These are phyloP conservation scores for Inga oerstediana DNA, from an alignment of 306 rosid genomes.

Conservation along the genomic window DNA sequence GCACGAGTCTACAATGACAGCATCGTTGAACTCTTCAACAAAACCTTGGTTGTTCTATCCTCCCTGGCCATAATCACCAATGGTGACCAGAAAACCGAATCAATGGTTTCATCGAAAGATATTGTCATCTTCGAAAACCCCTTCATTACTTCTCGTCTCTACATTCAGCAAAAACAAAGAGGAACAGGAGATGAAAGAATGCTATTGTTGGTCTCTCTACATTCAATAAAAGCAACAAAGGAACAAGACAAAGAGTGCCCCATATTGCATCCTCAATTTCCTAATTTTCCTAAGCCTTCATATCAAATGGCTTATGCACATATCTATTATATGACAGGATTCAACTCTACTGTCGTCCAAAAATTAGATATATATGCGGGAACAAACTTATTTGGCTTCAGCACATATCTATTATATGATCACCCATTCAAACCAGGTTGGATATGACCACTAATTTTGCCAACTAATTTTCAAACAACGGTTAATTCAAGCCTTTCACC, in stretches of 20 bases:
- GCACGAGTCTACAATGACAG: no score
- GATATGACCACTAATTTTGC: constrained; percentile 30
- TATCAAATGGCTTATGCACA: no score
- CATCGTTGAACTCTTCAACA: no score
- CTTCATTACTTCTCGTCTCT: not conserved
- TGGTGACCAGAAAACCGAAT: no score
- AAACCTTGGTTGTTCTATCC: no score
- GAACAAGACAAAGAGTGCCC: no score
- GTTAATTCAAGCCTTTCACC: no score
- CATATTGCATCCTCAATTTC: no score
- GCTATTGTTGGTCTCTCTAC: not conserved
- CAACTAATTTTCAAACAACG: constrained; percentile 43
- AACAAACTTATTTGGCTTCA: constrained; percentile 40
- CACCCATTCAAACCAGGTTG: constrained; percentile 37
- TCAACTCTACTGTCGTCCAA: constrained; percentile 57
- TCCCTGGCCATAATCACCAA: no score
- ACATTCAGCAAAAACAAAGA: not conserved
- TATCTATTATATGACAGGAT: constrained; percentile 39
- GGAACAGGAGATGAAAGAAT: not conserved
- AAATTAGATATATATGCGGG: constrained; percentile 55
- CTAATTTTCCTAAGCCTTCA: no score
- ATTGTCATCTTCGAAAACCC: constrained; percentile 38
- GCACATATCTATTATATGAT: constrained; percentile 34
- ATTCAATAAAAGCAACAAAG: no score
- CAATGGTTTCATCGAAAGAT: constrained; percentile 39